A percentile compares a stretch with the other conserved stretches of the same genome.
These are phyloP conservation scores for Dendryphion nanum DNA, from an alignment of 2,329 filamentous ascomycete genomes.

Conservation along the genomic window DNA sequence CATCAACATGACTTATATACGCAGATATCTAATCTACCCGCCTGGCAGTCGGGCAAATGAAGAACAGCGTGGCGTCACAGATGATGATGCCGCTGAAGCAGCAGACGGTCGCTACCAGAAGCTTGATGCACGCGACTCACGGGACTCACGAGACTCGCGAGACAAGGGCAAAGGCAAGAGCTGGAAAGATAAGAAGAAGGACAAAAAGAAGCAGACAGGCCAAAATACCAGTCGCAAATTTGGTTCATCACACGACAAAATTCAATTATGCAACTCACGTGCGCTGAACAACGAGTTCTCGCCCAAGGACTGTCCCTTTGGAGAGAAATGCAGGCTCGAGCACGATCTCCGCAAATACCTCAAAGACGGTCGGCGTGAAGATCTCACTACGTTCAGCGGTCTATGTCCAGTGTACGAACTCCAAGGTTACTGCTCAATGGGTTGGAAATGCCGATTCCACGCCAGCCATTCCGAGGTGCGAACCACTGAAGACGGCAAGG, in stretches of 20 bases:
- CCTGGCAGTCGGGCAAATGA: slow-evolving; percentile 22
- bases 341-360: slow-evolving; percentile 88
- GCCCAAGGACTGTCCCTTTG: slow-evolving; percentile 70
- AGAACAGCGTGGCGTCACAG: slow-evolving; percentile 30
- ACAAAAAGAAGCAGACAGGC: slow-evolving; percentile 65
- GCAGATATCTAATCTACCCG: slow-evolving; percentile 34
- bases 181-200: slow-evolving; percentile 46
- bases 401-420: slow-evolving; percentile 79
- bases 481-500: slow-evolving; percentile 73
- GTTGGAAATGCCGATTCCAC: slow-evolving; percentile 94
- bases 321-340: slow-evolving; percentile 74
- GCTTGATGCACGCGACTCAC: slow-evolving; percentile 31
- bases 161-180: slow-evolving; percentile 42
- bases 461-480: slow-evolving; percentile 82
- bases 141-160: slow-evolving; percentile 25
- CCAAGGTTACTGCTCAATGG: slow-evolving; percentile 73
- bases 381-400: slow-evolving; percentile 73
- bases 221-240: slow-evolving; percentile 85
- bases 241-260: slow-evolving; percentile 73
- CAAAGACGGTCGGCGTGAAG: slow-evolving; percentile 73
- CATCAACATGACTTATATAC: slow-evolving; percentile 16
- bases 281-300: slow-evolving; percentile 76
- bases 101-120: slow-evolving; percentile 49
- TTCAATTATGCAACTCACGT: slow-evolving; percentile 75
- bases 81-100: slow-evolving; percentile 60